A percentile compares a stretch with the other conserved stretches of the same genome.
These are phyloP conservation scores for Fusarium dimerum DNA, from an alignment of 2,329 filamentous ascomycete species.

Conservation along the genomic window DNA sequence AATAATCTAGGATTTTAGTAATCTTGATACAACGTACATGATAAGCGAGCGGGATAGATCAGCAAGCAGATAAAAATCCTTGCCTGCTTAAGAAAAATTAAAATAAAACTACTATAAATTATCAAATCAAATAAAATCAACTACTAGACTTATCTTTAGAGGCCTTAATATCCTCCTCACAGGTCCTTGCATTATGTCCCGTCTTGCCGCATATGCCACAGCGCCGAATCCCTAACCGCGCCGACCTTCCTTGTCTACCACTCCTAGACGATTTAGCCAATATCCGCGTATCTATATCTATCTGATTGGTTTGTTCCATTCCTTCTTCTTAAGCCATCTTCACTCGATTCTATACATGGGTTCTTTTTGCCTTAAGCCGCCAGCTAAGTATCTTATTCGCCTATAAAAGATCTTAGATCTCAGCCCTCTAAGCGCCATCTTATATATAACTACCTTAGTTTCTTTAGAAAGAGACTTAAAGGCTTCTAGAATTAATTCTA, in stretches of 20 bases:
- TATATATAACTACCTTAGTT: background rate
- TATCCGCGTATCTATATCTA: constrained; percentile 4
- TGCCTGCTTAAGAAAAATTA: background rate
- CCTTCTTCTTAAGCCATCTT: constrained; percentile 4
- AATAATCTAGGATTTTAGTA: too few species aligned
- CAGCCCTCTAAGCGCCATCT: background rate
- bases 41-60: too few species aligned
- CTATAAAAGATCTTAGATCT: background rate
- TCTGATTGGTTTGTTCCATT: constrained; percentile 3
- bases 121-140: constrained; percentile 6
- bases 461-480: background rate
- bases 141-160: constrained; percentile 22
- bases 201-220: background rate
- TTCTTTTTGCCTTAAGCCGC: background rate
- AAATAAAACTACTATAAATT: constrained; percentile 3
- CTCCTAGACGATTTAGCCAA: background rate
- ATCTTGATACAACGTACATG: too few species aligned
- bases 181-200: background rate
- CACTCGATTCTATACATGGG: constrained; percentile 1
- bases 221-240: too few species aligned
- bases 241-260: constrained; percentile 1
- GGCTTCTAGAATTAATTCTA: background rate
- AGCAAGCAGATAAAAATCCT: too few species aligned
- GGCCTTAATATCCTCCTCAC: constrained; percentile 3
- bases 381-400: background rate